A percentile compares a stretch with the other conserved stretches of the same genome.
Conservation (phyloP, 352 stramenopile genomes). For the Globisporangium uncinulatum region DNA sequence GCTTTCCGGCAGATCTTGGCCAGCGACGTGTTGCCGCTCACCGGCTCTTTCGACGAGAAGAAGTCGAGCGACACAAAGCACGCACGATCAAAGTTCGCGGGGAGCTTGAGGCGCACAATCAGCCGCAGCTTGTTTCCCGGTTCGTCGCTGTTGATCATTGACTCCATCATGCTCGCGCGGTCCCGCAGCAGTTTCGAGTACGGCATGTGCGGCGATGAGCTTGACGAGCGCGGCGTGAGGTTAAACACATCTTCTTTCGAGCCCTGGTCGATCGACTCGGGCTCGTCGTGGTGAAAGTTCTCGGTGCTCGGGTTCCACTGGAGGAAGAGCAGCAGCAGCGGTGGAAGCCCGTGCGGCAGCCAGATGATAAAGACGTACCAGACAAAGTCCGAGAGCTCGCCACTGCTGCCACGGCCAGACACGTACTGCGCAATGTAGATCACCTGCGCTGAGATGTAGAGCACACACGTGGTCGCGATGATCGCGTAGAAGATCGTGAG, state of each 20-base stretch:
- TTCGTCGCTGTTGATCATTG: constrained; percentile 75
- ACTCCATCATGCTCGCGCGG: constrained; percentile 70
- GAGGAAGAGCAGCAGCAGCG: constrained; percentile 74
- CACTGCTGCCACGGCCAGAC: constrained; percentile 42
- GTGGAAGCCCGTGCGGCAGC: constrained; percentile 69
- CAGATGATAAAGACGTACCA: constrained; percentile 89
- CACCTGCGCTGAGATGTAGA: constrained; percentile 84
- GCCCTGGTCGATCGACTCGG: constrained; percentile 50
- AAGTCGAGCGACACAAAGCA: constrained; percentile 85
- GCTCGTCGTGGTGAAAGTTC: constrained; percentile 51
- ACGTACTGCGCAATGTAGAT: constrained; percentile 87
- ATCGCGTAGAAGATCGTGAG: constrained; percentile 88
- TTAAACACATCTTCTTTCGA: constrained; percentile 86
- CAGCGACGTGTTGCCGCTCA: constrained; percentile 42
- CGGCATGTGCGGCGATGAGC: constrained; percentile 73
- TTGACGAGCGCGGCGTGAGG: constrained; percentile 69
- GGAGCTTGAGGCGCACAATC: constrained; percentile 80
- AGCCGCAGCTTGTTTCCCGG: constrained; percentile 74
- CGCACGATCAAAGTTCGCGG: constrained; percentile 63
- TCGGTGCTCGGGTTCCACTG: constrained; percentile 85
- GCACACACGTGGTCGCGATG: constrained; percentile 80
- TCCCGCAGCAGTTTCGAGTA: constrained; percentile 73
- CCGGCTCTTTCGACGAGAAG: constrained; percentile 67
- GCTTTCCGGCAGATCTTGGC: constrained; percentile 47
- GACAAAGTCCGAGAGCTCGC: constrained; percentile 70